Evolutionary conservation across 345 rosid species (phyloP), one percentile per base, ranked within the genome.

Genomic region (Limnanthes douglasii): DNA sequence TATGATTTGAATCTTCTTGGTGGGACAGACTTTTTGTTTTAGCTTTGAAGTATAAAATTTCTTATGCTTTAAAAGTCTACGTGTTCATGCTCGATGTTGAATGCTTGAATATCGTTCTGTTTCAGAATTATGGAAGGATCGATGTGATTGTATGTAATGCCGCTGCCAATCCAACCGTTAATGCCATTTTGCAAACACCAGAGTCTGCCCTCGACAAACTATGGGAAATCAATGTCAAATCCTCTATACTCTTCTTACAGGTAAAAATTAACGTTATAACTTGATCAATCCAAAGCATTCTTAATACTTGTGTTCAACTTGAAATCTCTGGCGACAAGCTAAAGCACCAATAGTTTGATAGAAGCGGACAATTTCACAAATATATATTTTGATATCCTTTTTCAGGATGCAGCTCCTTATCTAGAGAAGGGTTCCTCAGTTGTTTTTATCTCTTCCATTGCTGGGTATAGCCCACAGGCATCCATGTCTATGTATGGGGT

Each of bases 401-500:
- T 37, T 45, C 70, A 84, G 95, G 96, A 80, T 29, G 60, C 79
- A 37, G 85, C 79, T 51, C 72, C 94, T 48, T 59, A 90, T 53
- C 14, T 90, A 53, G 63, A 61, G 51, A 72, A 70, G 37, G 93
- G 85, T 50, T 90, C 94, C 52, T 73, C 95, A 0, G 65, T 90
- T 38, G 47, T 90, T 51, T 56, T 84, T 19, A 61, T 80, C 51
- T 68, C 98, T 30, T 90, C 98, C 0, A 66, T 77, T 41, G 48
- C 70, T 39, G 98, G 65, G 22, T 90, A 60, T 52, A 51, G 35
- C 11, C 98, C 94, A 3, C 69, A 49, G 18, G n/a, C 61, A 24
- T 34, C 85, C 25, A 56, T 74, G 78, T 70, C 66, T 45, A 80
- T 90, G 94, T 90, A 90, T 51, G 98, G 94, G 11, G 92, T 90